phyloP scores from a whole-genome alignment of 305 asterid species.

The Fraxinus platypoda region DNA sequence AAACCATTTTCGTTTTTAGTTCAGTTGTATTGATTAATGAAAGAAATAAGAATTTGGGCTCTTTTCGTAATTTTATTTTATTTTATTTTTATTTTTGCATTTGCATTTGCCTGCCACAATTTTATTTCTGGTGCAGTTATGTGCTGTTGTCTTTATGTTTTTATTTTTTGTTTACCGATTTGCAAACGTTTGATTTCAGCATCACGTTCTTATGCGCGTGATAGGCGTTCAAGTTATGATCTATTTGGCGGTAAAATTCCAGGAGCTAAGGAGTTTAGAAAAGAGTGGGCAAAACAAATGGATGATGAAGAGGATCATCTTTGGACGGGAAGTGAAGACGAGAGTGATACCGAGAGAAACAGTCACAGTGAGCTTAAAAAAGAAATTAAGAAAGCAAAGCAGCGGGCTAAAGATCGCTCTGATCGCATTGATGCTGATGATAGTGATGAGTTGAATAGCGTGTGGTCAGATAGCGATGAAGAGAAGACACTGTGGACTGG shows the following conservation, averaged over 20 bases:
- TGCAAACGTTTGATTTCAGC: conserved; percentile 37
- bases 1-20: background rate
- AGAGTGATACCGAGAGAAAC: conserved; percentile 47
- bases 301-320: conserved; percentile 84
- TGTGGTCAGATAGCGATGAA: conserved; percentile 79
- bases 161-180: background rate
- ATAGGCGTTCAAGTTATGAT: conserved; percentile 57
- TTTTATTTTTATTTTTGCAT: too few relatives aligned
- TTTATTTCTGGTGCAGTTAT: background rate
- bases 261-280: conserved; percentile 60
- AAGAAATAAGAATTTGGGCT: background rate
- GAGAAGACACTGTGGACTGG: conserved; percentile 91
- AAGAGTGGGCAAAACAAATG: conserved; percentile 76
- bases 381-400: conserved; percentile 75
- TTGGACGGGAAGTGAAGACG: conserved; percentile 89
- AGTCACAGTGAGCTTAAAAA: conserved; percentile 52
- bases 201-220: conserved; percentile 58
- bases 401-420: conserved; percentile 56
- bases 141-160: background rate
- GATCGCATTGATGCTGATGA: conserved; percentile 82
- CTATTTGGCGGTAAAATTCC: conserved; percentile 71
- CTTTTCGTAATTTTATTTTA: background rate
- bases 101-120: background rate
- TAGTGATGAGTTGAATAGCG: conserved; percentile 68
- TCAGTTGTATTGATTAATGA: background rate